Evolutionary conservation across 208 protist genomes (phyloP).

Genomic region (Endotrypanum monterogeii): DNA sequence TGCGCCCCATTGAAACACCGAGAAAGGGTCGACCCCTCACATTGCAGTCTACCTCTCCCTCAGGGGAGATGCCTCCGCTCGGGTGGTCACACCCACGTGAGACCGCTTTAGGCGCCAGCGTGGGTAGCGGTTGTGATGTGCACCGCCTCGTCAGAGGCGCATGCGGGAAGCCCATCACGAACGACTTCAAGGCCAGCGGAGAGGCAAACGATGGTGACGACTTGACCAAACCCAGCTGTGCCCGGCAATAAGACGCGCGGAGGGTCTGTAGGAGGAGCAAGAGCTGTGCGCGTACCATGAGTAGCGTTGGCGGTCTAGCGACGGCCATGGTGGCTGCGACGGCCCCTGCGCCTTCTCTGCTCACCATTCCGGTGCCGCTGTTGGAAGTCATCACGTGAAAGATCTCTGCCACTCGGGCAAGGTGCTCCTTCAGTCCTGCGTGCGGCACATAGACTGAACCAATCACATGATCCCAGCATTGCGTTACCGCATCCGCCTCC

Average conservation of each 20-base stretch:
- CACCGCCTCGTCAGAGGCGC: constrained; percentile 21
- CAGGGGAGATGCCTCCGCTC: background rate
- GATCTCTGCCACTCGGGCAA: constrained; percentile 37
- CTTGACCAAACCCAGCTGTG: background rate
- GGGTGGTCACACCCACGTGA: background rate
- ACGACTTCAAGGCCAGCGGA: background rate
- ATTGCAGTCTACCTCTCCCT: background rate
- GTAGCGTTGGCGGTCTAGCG: constrained; percentile 32
- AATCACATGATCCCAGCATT: constrained; percentile 54
- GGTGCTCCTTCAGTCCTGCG: constrained; percentile 25
- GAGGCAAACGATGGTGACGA: background rate
- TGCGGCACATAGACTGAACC: constrained; percentile 52
- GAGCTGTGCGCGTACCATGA: constrained; percentile 34
- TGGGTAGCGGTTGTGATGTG: background rate
- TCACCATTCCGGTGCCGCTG: constrained; percentile 28
- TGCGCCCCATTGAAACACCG: background rate
- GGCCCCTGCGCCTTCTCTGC: constrained; percentile 11
- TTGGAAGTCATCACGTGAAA: constrained; percentile 61
- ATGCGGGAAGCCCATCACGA: constrained; percentile 12
- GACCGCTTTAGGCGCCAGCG: background rate
- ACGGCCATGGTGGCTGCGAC: constrained; percentile 28
- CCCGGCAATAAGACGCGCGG: constrained; percentile 2
- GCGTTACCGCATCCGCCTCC: constrained; percentile 29
- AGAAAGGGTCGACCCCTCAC: background rate
- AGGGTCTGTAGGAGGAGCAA: constrained; percentile 36